Percentiles rank a stretch among this genome's conserved stretches.
phyloP scores from a whole-genome alignment of 192 early-diverging fungal species.

The Gaertneriomyces semiglobifer region DNA sequence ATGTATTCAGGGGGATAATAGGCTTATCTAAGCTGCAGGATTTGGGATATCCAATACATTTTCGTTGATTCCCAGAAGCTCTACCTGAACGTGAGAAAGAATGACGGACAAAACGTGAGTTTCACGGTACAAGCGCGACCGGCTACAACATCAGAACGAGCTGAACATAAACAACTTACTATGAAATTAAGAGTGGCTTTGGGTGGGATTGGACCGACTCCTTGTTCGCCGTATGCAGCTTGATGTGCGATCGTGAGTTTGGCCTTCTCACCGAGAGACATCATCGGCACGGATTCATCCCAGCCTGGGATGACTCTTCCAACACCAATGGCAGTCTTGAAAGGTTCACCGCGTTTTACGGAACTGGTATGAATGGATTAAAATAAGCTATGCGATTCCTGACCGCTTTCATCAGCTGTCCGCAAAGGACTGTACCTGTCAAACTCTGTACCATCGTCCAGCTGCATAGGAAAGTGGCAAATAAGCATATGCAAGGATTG shows the following conservation, averaged over 20 bases:
- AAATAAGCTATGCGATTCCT: too few relatives aligned
- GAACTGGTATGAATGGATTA: slow-evolving; percentile 46
- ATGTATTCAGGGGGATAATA: too few relatives aligned
- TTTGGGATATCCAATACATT: too few relatives aligned
- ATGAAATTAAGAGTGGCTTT: slow-evolving; percentile 76
- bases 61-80: too few relatives aligned
- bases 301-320: slow-evolving; percentile 81
- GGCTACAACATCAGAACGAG: too few relatives aligned
- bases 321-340: slow-evolving; percentile 80
- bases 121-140: too few relatives aligned
- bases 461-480: slow-evolving; percentile 5
- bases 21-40: too few relatives aligned
- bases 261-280: slow-evolving; percentile 84
- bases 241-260: slow-evolving; percentile 61
- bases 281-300: slow-evolving; percentile 82
- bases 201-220: slow-evolving; percentile 63
- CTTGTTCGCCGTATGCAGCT: slow-evolving; percentile 9
- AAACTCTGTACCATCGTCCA: slow-evolving; percentile 66
- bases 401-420: too few relatives aligned
- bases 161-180: too few relatives aligned
- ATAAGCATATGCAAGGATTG: too few relatives aligned
- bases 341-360: slow-evolving; percentile 74
- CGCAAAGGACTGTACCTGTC: slow-evolving; percentile 63
- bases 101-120: too few relatives aligned
- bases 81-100: too few relatives aligned